These are phyloP conservation scores for Acanthochlamys bracteata DNA, from an alignment of 106 monocot genomes.

Conservation along the genomic window DNA sequence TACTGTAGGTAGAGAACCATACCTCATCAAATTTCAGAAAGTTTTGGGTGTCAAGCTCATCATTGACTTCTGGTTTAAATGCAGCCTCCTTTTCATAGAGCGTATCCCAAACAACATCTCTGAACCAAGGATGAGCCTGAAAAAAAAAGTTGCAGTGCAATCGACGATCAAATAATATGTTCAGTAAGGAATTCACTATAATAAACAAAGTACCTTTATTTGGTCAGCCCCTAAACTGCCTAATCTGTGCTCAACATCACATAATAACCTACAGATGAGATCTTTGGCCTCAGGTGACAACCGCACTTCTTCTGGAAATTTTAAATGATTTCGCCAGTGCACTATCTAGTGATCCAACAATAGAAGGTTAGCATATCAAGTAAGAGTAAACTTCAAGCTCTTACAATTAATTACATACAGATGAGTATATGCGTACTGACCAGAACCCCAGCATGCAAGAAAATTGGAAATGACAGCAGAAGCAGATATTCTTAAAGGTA, in stretches of 20 bases:
- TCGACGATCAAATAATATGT: conserved; percentile 2
- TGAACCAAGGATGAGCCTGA: conserved; percentile 99
- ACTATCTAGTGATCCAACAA: conserved; percentile 54
- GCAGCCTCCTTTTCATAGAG: conserved; percentile 95
- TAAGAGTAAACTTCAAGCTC: neutral
- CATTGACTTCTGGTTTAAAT: conserved; percentile 91
- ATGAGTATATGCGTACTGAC: too few relatives aligned
- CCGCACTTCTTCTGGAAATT: conserved; percentile 72
- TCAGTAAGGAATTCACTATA: neutral
- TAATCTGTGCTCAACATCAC: conserved; percentile 91
- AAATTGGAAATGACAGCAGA: too few relatives aligned
- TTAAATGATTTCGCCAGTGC: conserved; percentile 87
- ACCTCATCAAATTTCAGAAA: conserved; percentile 97
- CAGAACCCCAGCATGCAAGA: too few relatives aligned
- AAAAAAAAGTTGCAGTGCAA: conserved; percentile 11
- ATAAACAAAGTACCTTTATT: conserved; percentile 57
- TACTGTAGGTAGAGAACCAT: conserved; percentile 4
- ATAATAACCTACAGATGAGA: conserved; percentile 88
- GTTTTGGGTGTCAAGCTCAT: conserved; percentile 87
- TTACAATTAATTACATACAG: too few relatives aligned
- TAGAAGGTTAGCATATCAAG: neutral
- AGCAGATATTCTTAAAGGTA: too few relatives aligned
- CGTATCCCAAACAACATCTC: conserved; percentile 73
- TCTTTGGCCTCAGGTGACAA: conserved; percentile 72
- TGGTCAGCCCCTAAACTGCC: conserved; percentile 74